Conservation (phyloP, 768 basidiomycete genomes). For the Mycena maculata region DNA sequence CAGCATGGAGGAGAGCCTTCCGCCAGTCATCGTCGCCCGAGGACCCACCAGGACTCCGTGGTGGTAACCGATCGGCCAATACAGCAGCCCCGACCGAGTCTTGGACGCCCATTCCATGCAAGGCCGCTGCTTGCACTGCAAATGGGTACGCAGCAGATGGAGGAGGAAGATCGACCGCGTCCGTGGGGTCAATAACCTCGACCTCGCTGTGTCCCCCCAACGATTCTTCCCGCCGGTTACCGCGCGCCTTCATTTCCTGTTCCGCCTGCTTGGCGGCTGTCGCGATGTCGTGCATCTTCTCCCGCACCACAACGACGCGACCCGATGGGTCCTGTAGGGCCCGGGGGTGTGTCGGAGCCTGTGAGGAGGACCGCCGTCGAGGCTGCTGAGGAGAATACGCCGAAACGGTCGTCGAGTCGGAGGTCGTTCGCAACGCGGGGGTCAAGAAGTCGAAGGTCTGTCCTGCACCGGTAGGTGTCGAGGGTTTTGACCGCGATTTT, state of each 20-base stretch:
- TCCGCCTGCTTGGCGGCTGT: constrained; percentile 82
- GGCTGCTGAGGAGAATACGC: constrained; percentile 49
- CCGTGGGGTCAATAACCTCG: constrained; percentile 84
- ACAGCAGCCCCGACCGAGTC: constrained; percentile 81
- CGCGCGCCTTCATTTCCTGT: constrained; percentile 72
- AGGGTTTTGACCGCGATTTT: constrained; percentile 66
- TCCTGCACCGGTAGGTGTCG: constrained; percentile 55
- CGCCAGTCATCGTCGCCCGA: constrained; percentile 78
- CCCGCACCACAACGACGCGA: constrained; percentile 85
- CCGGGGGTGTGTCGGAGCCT: constrained; percentile 50
- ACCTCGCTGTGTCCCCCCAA: constrained; percentile 52
- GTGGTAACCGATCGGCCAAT: constrained; percentile 80
- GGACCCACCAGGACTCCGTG: constrained; percentile 71
- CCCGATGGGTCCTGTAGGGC: constrained; percentile 56
- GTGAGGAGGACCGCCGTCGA: constrained; percentile 51
- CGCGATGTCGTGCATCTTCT: constrained; percentile 79
- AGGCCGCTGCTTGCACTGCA: constrained; percentile 78
- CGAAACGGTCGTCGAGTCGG: constrained; percentile 68
- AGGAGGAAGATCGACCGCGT: constrained; percentile 82
- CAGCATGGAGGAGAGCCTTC: constrained; percentile 78
- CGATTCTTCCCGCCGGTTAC: constrained; percentile 54
- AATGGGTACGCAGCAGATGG: constrained; percentile 78
- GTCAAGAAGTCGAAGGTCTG: constrained; percentile 50
- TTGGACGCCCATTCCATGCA: constrained; percentile 77
- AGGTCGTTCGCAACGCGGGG: constrained; percentile 72